Percentiles rank a stretch among this genome's conserved stretches.
Conservation (phyloP, 371 early-diverging fungal genomes). For the Mortierella sp. region DNA sequence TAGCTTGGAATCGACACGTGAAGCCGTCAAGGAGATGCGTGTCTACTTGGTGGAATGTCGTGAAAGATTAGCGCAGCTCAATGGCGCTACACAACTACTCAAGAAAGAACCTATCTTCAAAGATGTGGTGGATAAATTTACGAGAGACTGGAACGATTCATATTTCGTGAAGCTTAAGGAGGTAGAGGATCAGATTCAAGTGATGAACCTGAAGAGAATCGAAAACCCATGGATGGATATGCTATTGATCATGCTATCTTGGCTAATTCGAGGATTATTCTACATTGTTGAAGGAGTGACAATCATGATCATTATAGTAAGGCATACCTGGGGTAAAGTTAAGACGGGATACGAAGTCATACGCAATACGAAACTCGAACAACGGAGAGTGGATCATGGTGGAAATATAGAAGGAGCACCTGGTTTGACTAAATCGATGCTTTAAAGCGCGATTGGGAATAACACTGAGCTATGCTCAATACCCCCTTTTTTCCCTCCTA, state of each 20-base stretch:
- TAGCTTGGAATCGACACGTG: conserved; percentile 37
- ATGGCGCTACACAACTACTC: conserved; percentile 34
- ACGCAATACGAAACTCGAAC: conserved; percentile 21
- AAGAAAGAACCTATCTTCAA: conserved; percentile 47
- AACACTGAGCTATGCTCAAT: too few species aligned
- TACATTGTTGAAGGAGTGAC: conserved; percentile 55
- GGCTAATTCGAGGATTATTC: conserved; percentile 52
- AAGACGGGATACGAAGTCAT: conserved; percentile 39
- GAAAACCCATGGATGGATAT: conserved; percentile 58
- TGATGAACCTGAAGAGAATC: conserved; percentile 53
- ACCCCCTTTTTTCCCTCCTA: too few species aligned
- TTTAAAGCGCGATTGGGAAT: too few species aligned
- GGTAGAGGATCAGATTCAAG: conserved; percentile 55
- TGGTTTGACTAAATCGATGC: too few species aligned
- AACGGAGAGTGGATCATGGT: conserved; percentile 4
- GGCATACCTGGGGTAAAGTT: conserved; percentile 48
- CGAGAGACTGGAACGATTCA: conserved; percentile 54
- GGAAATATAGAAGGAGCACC: background rate
- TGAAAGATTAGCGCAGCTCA: conserved; percentile 25
- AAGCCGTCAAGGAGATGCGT: conserved; percentile 39
- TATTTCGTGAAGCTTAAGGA: conserved; percentile 55
- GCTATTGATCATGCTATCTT: conserved; percentile 54
- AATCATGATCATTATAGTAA: conserved; percentile 49
- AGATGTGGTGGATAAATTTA: conserved; percentile 50
- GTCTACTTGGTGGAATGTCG: conserved; percentile 43